These are phyloP conservation scores for Ogataea chonburiensis DNA, from an alignment of 805 yeast genomes.

Conservation along the genomic window DNA sequence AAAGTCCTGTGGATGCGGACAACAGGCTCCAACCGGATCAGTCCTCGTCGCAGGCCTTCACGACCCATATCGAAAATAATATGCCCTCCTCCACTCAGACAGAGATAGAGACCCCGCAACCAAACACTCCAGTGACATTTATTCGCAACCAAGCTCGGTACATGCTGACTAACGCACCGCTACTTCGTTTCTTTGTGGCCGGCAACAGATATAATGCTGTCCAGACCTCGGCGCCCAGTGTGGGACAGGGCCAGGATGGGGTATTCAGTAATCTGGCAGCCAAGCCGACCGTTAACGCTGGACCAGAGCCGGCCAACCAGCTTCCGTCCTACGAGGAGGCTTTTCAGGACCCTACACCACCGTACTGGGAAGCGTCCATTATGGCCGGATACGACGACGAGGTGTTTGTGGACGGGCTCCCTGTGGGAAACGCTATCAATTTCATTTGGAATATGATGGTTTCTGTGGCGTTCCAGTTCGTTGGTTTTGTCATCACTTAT, in stretches of 20 bases:
- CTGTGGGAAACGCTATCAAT: constrained; percentile 89
- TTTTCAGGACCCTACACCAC: constrained; percentile 90
- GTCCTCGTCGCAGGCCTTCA: constrained; percentile 5
- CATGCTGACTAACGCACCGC: constrained; percentile 29
- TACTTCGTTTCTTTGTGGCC: constrained; percentile 27
- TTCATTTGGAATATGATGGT: constrained; percentile 88
- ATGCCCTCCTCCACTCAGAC: too few species aligned
- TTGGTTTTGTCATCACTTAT: constrained; percentile 89
- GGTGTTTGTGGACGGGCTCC: constrained; percentile 89
- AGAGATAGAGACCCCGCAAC: too few species aligned
- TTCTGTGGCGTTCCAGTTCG: constrained; percentile 87
- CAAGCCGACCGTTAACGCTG: constrained; percentile 55
- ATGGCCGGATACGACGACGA: constrained; percentile 84
- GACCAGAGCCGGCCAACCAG: constrained; percentile 52
- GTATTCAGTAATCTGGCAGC: constrained; percentile 92
- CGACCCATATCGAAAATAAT: constrained; percentile 5
- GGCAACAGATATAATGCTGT: constrained; percentile 27
- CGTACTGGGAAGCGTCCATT: constrained; percentile 92
- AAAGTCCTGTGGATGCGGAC: constrained; percentile 7
- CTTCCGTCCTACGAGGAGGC: constrained; percentile 94
- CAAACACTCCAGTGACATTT: neutral
- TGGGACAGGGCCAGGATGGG: constrained; percentile 66
- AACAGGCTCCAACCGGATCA: constrained; percentile 5
- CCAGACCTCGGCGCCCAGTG: constrained; percentile 14
- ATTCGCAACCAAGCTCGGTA: constrained; percentile 5